Conservation (phyloP, 2,329 filamentous ascomycete species). For the Ambrosiella cleistominuta region DNA sequence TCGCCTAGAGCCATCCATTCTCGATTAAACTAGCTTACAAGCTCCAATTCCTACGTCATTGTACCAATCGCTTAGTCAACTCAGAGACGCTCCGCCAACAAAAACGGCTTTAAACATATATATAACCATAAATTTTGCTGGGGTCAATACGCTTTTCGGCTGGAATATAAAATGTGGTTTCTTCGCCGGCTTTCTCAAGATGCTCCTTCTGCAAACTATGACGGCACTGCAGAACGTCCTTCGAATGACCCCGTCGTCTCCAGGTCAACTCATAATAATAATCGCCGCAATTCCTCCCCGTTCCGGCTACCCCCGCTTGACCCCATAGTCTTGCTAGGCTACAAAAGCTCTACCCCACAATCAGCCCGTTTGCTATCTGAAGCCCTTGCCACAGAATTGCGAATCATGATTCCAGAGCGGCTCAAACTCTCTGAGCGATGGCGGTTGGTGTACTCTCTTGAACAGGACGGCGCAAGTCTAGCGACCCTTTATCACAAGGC, state of each 20-base stretch:
- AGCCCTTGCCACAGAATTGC: conserved; percentile 77
- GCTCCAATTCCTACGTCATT: background rate
- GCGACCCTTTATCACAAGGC: conserved; percentile 72
- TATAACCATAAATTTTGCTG: too few species aligned
- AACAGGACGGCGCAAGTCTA: conserved; percentile 78
- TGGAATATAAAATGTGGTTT: conserved; percentile 8
- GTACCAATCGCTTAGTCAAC: background rate
- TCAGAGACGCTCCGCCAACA: background rate
- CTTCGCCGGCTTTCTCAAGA: conserved; percentile 13
- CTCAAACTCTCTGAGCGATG: conserved; percentile 77
- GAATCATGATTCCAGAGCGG: conserved; percentile 70
- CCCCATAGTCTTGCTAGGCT: conserved; percentile 54
- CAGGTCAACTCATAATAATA: background rate
- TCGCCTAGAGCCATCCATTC: too few species aligned
- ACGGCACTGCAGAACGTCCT: conserved; percentile 15
- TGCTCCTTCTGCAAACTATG: conserved; percentile 1
- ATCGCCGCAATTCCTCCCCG: conserved; percentile 47
- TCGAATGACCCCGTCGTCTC: background rate
- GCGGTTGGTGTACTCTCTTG: conserved; percentile 73
- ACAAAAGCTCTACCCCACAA: conserved; percentile 38
- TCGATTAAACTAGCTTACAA: too few species aligned
- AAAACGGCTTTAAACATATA: background rate
- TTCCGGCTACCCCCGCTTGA: conserved; percentile 81
- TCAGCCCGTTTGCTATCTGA: conserved; percentile 50
- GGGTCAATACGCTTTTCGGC: background rate